Evolutionary conservation across 768 basidiomycete species (phyloP).

Genomic region (Cubamyces lactineus): DNA sequence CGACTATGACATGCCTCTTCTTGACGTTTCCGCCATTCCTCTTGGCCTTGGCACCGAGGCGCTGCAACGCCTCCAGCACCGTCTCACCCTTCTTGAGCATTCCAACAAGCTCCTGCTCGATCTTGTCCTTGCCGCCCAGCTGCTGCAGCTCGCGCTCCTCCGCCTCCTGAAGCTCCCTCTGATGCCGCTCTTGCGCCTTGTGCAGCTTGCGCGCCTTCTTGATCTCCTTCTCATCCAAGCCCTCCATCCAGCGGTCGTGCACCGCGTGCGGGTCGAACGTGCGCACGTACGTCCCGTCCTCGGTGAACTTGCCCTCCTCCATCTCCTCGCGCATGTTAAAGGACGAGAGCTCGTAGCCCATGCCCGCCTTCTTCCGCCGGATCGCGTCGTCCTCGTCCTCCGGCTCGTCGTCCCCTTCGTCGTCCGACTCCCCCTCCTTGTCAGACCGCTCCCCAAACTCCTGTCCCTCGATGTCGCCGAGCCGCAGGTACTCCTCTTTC

Average conservation of each 20-base stretch:
- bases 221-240: slow-evolving; percentile 82
- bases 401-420: slow-evolving; percentile 50
- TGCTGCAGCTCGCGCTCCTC: slow-evolving; percentile 76
- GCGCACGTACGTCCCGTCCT: slow-evolving; percentile 87
- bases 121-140: slow-evolving; percentile 62
- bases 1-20: slow-evolving; percentile 26
- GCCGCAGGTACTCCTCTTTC: slow-evolving; percentile 74
- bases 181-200: slow-evolving; percentile 70
- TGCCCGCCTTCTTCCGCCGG: slow-evolving; percentile 75
- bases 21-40: slow-evolving; percentile 36
- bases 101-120: slow-evolving; percentile 70
- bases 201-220: slow-evolving; percentile 79
- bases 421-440: slow-evolving; percentile 44
- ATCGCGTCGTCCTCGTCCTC: slow-evolving; percentile 80
- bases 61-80: slow-evolving; percentile 84
- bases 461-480: slow-evolving; percentile 97
- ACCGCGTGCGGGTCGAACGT: slow-evolving; percentile 87
- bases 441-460: slow-evolving; percentile 69
- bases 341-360: slow-evolving; percentile 92
- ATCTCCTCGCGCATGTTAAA: slow-evolving; percentile 99
- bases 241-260: slow-evolving; percentile 98
- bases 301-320: slow-evolving; percentile 96
- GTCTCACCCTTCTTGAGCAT: slow-evolving; percentile 90
- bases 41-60: slow-evolving; percentile 74
- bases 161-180: slow-evolving; percentile 66